Base-by-base conservation (phyloP, 2,329 filamentous ascomycete species). In the Atkinsonella hypoxylon region DNA sequence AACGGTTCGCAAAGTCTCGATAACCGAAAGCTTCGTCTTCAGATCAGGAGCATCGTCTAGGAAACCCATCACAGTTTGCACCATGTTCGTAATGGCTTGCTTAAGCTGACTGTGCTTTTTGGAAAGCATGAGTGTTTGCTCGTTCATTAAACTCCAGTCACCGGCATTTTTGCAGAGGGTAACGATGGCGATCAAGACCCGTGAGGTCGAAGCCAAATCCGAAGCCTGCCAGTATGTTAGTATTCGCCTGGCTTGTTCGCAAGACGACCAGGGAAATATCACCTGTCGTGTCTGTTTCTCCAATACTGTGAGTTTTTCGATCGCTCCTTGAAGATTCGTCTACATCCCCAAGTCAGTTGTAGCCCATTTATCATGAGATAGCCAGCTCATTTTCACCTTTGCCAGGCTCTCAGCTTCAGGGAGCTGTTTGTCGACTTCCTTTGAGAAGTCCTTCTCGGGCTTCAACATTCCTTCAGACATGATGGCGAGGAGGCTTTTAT, bases 71-170 rank as follows among this genome's bases (percentile, higher is more conserved):
- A 95, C 89, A 45, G 84, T 85, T 76, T 98, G 93, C 54, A 98
- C 90, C 93, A 98, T 98, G 76, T 91, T 93, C 61, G 93, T 97
- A 63, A 90, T 93, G 64, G 93, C 93, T 72, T 97, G 93, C 72
- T 98, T 98, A 65, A 98, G 89, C 75, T 98, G 93, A 62, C 90
- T 88, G 86, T 98, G 93, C 76, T 98, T 98, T 83, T 98, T 98
- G 58, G 93, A 97, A 52, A 98, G 78, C 57, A 96, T 78, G 61
- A 95, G 78, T 56, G 95, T 88, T 73, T 98, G 93, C 72, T 98
- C 93, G 67, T 95, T 97, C 71, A 98, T 79, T 63, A 96, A 74
- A 67, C 82, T 83, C 93, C 93, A 98, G 68, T 98, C 89, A 59
- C 85, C 85, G 18, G 87, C 83, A 68, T 95, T 78, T 72, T 96